Base-by-base conservation (phyloP, 2,329 filamentous ascomycete species). In the Endoconidiophora laricicola region DNA sequence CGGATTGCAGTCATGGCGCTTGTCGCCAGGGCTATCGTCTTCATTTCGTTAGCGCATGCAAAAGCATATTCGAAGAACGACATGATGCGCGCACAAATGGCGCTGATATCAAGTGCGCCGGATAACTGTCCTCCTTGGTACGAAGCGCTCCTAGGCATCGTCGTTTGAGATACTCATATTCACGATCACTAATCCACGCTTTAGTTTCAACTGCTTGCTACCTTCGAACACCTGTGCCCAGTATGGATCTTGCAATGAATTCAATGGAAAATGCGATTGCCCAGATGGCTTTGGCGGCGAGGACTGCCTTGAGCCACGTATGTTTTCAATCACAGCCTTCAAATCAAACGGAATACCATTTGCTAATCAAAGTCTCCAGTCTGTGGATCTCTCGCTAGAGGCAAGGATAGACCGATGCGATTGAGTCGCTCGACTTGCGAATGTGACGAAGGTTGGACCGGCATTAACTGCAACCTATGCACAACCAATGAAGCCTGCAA, bases 381-480 rank as follows among this genome's bases (percentile, higher is more conserved):
- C 5, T 98, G 91, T 61, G 91, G 90, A 52, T 91, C 88, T 37
- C 72, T 95, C 39, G 78, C 84, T 38, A 81, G 86, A 58, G 88
- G 87, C 56, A 74, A 74, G 57, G 79, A 96, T 59, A 76, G 91
- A 57, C 76, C 81, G 20, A 80, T 85, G 61, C 78, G 91, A 60
- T 69, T 78, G 48, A 79, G 77, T 55, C 29, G 39, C 18, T 72
- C 79, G 52, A 69, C 71, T 39, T 98, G 91, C 66, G 69, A 86
- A 40, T 98, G 91, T 64, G 83, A 88, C 60, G 84, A 94, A 37
- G 91, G 91, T 50, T 98, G 91, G 91, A 77, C 77, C 39, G 91
- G 91, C 55, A 90, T 98, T 67, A 98, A 98, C 70, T 98, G 91
- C 76, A 98, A 91, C 60, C 86, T 98, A 51, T 98, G 91, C 66